phyloP scores from a whole-genome alignment of 2,329 filamentous ascomycete species.

The Bretziella fagacearum region DNA sequence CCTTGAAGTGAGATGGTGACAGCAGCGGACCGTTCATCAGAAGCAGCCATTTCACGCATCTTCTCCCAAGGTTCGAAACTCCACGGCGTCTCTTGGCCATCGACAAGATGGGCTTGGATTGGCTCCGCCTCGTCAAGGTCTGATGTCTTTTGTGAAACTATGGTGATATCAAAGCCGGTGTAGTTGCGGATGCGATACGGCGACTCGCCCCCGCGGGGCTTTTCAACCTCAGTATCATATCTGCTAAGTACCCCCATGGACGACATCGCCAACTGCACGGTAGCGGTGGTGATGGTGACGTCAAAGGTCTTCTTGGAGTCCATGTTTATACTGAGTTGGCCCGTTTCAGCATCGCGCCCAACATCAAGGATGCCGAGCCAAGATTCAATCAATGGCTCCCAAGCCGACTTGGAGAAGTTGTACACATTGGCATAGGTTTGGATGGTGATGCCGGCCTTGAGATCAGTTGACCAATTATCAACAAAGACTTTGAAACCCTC shows the following conservation, averaged over 20 bases:
- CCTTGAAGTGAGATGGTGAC: conserved; percentile 76
- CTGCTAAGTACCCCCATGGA: conserved; percentile 78
- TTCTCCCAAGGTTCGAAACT: conserved; percentile 93
- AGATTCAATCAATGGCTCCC: conserved; percentile 91
- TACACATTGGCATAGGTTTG: conserved; percentile 94
- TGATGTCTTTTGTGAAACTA: conserved; percentile 47
- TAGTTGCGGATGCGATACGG: conserved; percentile 91
- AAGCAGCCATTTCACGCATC: conserved; percentile 80
- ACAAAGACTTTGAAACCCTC: conserved; percentile 76
- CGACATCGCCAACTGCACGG: conserved; percentile 83
- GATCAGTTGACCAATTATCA: conserved; percentile 74
- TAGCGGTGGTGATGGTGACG: conserved; percentile 79
- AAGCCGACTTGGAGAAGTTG: conserved; percentile 97
- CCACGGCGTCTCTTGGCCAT: conserved; percentile 88
- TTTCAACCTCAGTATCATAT: conserved; percentile 73
- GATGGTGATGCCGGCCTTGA: conserved; percentile 78
- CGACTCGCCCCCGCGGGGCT: conserved; percentile 77
- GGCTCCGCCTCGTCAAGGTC: conserved; percentile 18
- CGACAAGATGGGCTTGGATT: conserved; percentile 58
- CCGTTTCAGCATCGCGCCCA: conserved; percentile 56
- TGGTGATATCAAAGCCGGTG: conserved; percentile 75
- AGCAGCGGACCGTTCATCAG: conserved; percentile 62
- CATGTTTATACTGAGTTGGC: conserved; percentile 65
- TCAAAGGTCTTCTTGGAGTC: conserved; percentile 84
- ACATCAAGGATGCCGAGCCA: conserved; percentile 92